Evolutionary conservation across 306 rosid genomes (phyloP).

Genomic region (Rubus parviflorus): DNA sequence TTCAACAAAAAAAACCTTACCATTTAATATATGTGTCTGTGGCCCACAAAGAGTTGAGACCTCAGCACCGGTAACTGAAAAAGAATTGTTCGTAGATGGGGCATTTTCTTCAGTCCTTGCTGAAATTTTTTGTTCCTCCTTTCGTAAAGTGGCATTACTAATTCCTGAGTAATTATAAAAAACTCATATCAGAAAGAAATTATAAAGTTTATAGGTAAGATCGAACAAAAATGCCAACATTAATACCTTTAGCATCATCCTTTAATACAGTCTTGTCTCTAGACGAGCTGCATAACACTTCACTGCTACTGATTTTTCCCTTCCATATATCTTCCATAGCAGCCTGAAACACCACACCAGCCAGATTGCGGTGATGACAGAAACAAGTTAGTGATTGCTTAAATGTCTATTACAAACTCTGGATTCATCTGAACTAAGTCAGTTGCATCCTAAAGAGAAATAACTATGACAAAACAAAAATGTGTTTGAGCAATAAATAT

Average conservation of each 20-base stretch:
- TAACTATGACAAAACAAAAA: background rate
- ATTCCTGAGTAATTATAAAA: slow-evolving; percentile 28
- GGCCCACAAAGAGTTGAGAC: slow-evolving; percentile 29
- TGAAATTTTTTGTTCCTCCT: slow-evolving; percentile 33
- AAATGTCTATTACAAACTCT: background rate
- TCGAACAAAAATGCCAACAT: slow-evolving; percentile 17
- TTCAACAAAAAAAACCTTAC: slow-evolving; percentile 47
- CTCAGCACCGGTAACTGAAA: slow-evolving; percentile 27
- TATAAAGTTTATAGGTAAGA: background rate
- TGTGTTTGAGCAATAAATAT: background rate
- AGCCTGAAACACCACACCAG: slow-evolving; percentile 42
- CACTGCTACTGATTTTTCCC: slow-evolving; percentile 58
- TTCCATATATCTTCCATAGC: slow-evolving; percentile 55
- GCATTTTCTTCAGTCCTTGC: slow-evolving; percentile 28
- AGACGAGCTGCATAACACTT: slow-evolving; percentile 31
- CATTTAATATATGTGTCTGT: slow-evolving; percentile 32
- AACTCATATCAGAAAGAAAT: slow-evolving; percentile 13
- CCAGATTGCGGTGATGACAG: slow-evolving; percentile 14
- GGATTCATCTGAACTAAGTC: background rate
- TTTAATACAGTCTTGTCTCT: slow-evolving; percentile 40
- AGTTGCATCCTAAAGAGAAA: background rate
- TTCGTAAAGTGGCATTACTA: slow-evolving; percentile 25
- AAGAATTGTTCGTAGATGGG: slow-evolving; percentile 29
- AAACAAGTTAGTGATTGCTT: slow-evolving; percentile 5
- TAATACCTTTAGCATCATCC: slow-evolving; percentile 42